Evolutionary conservation across 148 eudicot genomes (phyloP).

Genomic region (Limonium bicolor): DNA sequence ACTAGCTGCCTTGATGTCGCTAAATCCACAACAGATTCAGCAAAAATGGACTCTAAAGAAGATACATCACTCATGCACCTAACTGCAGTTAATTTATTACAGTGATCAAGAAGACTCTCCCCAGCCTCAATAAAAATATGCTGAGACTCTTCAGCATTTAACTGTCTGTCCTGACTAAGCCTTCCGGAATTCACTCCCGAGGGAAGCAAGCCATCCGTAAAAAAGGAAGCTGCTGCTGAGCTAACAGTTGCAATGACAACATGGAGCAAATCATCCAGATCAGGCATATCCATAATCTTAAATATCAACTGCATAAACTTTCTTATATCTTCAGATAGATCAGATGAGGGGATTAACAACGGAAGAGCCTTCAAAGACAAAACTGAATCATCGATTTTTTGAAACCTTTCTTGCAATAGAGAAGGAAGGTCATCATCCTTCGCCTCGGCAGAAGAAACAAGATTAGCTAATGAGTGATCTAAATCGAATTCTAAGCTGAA

Average conservation of each 20-base stretch:
- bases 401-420: constrained; percentile 36
- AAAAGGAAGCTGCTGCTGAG: constrained; percentile 48
- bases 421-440: constrained; percentile 86
- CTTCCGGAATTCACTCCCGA: constrained; percentile 24
- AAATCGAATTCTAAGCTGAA: constrained; percentile 87
- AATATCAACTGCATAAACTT: constrained; percentile 48
- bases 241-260: constrained; percentile 33
- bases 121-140: constrained; percentile 35
- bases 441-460: constrained; percentile 58
- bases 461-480: constrained; percentile 70
- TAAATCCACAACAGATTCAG: constrained; percentile 46
- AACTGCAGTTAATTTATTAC: constrained; percentile 22
- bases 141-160: constrained; percentile 18
- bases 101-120: constrained; percentile 40
- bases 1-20: constrained; percentile 55
- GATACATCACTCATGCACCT: constrained; percentile 22
- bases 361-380: constrained; percentile 46
- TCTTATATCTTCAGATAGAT: constrained; percentile 49
- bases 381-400: constrained; percentile 40
- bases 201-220: constrained; percentile 26
- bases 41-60: constrained; percentile 32
- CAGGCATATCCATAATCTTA: constrained; percentile 33
- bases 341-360: constrained; percentile 23
- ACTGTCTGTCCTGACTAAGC: constrained; percentile 16
- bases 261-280: constrained; percentile 25